These are phyloP conservation scores for Pisolithus microcarpus DNA, from an alignment of 768 basidiomycete genomes.

Conservation along the genomic window DNA sequence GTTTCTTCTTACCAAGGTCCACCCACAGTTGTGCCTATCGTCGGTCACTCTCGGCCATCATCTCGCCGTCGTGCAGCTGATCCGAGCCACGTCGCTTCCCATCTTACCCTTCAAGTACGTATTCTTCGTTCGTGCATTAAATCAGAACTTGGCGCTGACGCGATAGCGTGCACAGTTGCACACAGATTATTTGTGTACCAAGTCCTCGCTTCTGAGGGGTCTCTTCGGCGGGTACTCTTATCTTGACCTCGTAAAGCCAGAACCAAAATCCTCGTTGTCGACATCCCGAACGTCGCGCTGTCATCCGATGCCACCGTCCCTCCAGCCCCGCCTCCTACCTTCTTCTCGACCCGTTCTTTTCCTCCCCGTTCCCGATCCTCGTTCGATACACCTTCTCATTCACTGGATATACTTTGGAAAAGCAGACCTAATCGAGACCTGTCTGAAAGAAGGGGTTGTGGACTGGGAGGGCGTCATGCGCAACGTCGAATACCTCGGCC, in stretches of 20 bases:
- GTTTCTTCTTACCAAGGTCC: not conserved
- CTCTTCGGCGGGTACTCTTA: slow-evolving; percentile 65
- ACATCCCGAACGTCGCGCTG: not conserved
- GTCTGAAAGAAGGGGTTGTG: slow-evolving; percentile 55
- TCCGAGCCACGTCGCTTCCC: slow-evolving; percentile 38
- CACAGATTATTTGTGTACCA: slow-evolving; percentile 70
- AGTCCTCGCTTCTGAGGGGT: slow-evolving; percentile 65
- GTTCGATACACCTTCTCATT: slow-evolving; percentile 63
- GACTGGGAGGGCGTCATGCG: slow-evolving; percentile 87
- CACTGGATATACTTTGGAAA: slow-evolving; percentile 83
- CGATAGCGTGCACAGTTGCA: slow-evolving; percentile 48
- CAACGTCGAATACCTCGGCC: slow-evolving; percentile 83
- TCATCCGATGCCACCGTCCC: slow-evolving; percentile 40
- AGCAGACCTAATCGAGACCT: slow-evolving; percentile 56
- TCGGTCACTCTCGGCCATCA: slow-evolving; percentile 29
- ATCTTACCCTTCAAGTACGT: slow-evolving; percentile 59
- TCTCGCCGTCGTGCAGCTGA: slow-evolving; percentile 9
- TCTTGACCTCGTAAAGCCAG: slow-evolving; percentile 45
- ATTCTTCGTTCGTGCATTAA: not conserved
- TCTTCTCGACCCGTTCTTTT: slow-evolving; percentile 62
- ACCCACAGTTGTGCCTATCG: slow-evolving; percentile 38
- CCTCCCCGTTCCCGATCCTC: slow-evolving; percentile 68
- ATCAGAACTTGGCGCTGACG: slow-evolving; percentile 1
- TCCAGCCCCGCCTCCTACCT: slow-evolving; percentile 56
- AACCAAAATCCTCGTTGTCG: not conserved